Base-by-base conservation (phyloP, 2,329 filamentous ascomycete genomes). In the Trichoderma koningiopsis region DNA sequence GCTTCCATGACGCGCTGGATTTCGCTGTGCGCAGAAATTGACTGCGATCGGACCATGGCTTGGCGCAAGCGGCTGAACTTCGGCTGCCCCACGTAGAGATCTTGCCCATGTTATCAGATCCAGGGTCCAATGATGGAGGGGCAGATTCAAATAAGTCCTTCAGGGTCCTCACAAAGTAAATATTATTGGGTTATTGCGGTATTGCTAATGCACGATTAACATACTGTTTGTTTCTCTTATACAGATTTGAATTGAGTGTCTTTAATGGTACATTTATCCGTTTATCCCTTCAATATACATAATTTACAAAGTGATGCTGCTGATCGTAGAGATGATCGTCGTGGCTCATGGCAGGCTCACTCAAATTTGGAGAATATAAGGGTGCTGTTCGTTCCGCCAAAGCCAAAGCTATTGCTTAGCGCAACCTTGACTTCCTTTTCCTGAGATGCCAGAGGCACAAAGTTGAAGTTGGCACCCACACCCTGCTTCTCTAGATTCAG, bases 351-450 rank as follows among this genome's bases (percentile, higher is more conserved):
- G 33, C 7, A 6, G 7, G 8, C 40, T 43, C 66, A 70, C 24
- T 68, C 56, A 29, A 77, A 68, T 35, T 73, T 78, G 8, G 86
- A 86, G 75, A 98, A 95, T 64, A 94, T 94, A 47, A 99, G 82
- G 66, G 89, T 94, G 53, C 95, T 94, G 81, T 99, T 99, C 1
- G 95, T 98, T 19, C 96, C 96, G 13, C 96, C 96, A 82, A 99
- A 99, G 0, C 96, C 96, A 81, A 99, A 99, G 78, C 95, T 98
- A 76, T 99, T 99, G 4, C 93, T 96, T 69, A 99, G 75, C 5
- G 92, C 92, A 27, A 95, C 90, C 69, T 88, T 82, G 13, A 98
- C 88, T 2, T 84, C 77, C 72, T 88, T 89, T 64, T 91, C 79
- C 79, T 97, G 94, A 0, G 93, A 86, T 57, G 83, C 77, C 4